Conservation (phyloP, 2,329 filamentous ascomycete genomes). For the Fusarium sp. region DNA sequence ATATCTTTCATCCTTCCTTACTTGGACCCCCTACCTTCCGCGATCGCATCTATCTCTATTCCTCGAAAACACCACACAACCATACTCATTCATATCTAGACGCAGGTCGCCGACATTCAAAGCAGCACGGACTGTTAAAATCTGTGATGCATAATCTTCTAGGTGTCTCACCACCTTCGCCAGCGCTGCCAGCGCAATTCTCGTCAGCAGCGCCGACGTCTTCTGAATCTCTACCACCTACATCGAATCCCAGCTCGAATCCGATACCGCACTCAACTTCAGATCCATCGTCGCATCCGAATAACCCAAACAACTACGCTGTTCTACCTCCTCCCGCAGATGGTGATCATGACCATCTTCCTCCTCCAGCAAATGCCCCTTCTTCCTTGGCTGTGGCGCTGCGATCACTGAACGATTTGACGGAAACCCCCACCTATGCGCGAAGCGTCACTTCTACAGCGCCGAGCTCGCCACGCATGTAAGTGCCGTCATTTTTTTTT, state of each 20-base stretch:
- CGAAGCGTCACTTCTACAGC: constrained; percentile 72
- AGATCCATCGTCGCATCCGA: constrained; percentile 45
- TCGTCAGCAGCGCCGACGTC: constrained; percentile 52
- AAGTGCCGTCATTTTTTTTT: constrained; percentile 52
- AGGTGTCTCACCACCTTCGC: constrained; percentile 51
- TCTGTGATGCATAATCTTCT: constrained; percentile 63
- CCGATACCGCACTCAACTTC: constrained; percentile 46
- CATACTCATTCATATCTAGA: constrained; percentile 44
- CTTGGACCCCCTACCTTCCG: constrained; percentile 15
- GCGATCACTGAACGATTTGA: constrained; percentile 60
- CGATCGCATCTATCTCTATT: constrained; percentile 27
- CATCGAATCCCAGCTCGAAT: constrained; percentile 42
- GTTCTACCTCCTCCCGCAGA: constrained; percentile 55
- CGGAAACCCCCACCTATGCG: constrained; percentile 69
- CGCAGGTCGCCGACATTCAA: constrained; percentile 56
- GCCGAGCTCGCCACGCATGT: constrained; percentile 72
- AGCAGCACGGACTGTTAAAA: constrained; percentile 60
- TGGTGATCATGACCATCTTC: constrained; percentile 50
- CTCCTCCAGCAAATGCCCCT: constrained; percentile 43
- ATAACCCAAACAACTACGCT: constrained; percentile 50
- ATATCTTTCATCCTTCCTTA: constrained; percentile 9
- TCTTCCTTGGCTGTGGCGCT: constrained; percentile 60
- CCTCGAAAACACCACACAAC: constrained; percentile 21
- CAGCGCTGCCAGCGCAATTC: constrained; percentile 48
- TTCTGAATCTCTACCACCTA: constrained; percentile 36